Percentiles rank a stretch among this genome's conserved stretches.
Conservation (phyloP, 2,329 filamentous ascomycete species). For the Botrytis squamosa region DNA sequence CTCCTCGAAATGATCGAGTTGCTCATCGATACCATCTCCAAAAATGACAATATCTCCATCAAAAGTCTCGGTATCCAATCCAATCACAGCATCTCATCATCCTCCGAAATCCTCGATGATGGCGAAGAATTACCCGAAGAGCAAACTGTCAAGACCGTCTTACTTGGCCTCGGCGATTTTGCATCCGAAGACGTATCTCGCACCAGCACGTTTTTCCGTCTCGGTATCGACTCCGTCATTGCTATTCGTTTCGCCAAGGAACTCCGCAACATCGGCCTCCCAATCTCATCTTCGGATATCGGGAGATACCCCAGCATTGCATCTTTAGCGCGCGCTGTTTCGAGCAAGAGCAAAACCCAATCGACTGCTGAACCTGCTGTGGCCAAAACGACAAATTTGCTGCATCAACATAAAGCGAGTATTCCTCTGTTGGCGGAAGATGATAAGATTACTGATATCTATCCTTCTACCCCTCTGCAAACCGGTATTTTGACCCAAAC, state of each 20-base stretch:
- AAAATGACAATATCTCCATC: neutral
- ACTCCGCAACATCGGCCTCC: conserved; percentile 31
- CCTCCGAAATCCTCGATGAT: neutral
- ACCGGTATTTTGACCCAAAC: conserved; percentile 42
- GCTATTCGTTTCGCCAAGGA: conserved; percentile 47
- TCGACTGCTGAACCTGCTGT: neutral
- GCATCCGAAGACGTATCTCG: neutral
- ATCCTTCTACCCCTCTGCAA: conserved; percentile 41
- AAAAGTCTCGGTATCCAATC: conserved; percentile 5
- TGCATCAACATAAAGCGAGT: neutral
- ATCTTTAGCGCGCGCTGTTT: conserved; percentile 40
- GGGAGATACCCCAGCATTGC: conserved; percentile 44
- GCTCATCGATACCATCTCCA: neutral
- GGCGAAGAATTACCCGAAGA: neutral
- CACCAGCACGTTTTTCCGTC: conserved; percentile 38
- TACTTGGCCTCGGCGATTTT: neutral
- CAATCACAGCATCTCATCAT: neutral
- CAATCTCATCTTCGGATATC: conserved; percentile 44
- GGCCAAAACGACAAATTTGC: neutral
- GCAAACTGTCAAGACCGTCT: neutral
- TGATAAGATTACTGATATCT: conserved; percentile 40
- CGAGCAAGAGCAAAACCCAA: neutral
- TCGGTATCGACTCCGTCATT: conserved; percentile 40
- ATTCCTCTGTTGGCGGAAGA: neutral
- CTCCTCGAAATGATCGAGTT: conserved; percentile 8